Conservation (phyloP, 805 yeast species). For the Candida rishiriensis region DNA sequence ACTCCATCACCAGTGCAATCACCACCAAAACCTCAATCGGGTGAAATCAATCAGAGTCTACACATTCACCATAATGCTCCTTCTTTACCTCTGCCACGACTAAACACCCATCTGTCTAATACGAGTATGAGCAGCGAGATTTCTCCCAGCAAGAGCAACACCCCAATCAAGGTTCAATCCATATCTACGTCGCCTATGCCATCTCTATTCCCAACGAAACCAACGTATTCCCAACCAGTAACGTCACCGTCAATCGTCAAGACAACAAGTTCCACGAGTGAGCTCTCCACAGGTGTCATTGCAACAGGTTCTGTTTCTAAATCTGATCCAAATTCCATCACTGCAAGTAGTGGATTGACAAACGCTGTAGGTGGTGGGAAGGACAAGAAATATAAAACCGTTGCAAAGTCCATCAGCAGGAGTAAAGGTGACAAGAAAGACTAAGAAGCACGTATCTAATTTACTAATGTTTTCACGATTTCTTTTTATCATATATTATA, state of each 20-base stretch:
- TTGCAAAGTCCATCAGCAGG: constrained; percentile 14
- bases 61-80: too few relatives aligned
- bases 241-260: constrained; percentile 10
- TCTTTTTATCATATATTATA: too few relatives aligned
- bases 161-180: not conserved
- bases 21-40: not conserved
- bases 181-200: constrained; percentile 6
- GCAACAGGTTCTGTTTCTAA: constrained; percentile 4
- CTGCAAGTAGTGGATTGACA: constrained; percentile 2
- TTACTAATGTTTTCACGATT: too few relatives aligned
- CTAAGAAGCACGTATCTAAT: constrained; percentile 2
- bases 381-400: constrained; percentile 15
- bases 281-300: not conserved
- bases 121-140: too few relatives aligned
- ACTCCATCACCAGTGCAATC: not conserved
- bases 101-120: too few relatives aligned
- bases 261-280: not conserved
- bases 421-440: constrained; percentile 29
- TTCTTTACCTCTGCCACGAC: too few relatives aligned
- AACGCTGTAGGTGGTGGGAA: not conserved
- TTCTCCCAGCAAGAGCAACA: constrained; percentile 2
- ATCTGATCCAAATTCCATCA: constrained; percentile 4
- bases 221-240: constrained; percentile 15
- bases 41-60: not conserved
- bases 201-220: constrained; percentile 17